Percentiles rank a stretch among this genome's conserved stretches.
Evolutionary conservation across 2,329 filamentous ascomycete genomes (phyloP).

Genomic region (Ambrosiella xylebori): DNA sequence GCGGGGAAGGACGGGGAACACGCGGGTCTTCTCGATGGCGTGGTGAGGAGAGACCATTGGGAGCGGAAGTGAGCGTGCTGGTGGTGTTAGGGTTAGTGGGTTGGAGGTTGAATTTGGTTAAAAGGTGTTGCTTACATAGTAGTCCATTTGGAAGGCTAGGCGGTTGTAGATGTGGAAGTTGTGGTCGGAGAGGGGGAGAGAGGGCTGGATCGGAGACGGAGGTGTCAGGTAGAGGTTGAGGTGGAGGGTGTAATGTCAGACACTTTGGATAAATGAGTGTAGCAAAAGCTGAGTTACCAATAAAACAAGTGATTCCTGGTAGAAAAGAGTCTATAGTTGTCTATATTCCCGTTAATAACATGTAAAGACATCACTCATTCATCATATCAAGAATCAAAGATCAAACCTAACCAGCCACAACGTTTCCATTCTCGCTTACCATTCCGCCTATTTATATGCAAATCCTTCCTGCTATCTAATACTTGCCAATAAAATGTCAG

Average conservation of each 20-base stretch:
- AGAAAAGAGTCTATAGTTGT: too few relatives aligned
- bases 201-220: not conserved
- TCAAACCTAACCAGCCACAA: not conserved
- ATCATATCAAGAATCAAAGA: not conserved
- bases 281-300: not conserved
- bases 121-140: constrained; percentile 3
- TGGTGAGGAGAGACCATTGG: constrained; percentile 65
- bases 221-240: not conserved
- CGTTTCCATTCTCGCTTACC: not conserved
- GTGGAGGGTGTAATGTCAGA: not conserved
- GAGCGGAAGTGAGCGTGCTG: constrained; percentile 63
- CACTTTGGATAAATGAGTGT: too few relatives aligned
- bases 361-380: not conserved
- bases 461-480: not conserved
- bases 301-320: not conserved
- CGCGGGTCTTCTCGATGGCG: constrained; percentile 61
- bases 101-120: not conserved
- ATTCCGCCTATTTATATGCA: not conserved
- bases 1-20: constrained; percentile 62
- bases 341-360: too few relatives aligned
- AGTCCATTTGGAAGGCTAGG: constrained; percentile 9
- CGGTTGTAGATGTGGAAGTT: constrained; percentile 7
- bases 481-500: not conserved
- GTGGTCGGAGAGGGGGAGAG: constrained; percentile 6
- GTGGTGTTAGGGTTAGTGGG: not conserved